A percentile compares a stretch with the other conserved stretches of the same genome.
Conservation (phyloP, 768 basidiomycete species). For the Pleurotus sapidus region DNA sequence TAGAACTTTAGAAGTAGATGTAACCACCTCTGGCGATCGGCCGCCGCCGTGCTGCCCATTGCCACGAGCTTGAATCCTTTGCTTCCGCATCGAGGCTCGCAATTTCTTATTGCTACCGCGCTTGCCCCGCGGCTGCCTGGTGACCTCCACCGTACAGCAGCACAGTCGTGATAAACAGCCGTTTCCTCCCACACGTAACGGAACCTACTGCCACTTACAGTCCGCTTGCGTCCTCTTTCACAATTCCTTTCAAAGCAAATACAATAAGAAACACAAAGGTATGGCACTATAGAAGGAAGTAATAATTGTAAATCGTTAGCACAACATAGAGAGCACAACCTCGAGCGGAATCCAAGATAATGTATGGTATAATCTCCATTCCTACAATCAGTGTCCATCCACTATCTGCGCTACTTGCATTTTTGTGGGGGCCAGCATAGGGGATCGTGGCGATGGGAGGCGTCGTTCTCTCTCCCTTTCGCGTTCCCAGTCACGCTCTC, state of each 20-base stretch:
- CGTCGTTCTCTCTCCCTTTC: conserved; percentile 10
- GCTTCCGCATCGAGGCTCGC: conserved; percentile 1
- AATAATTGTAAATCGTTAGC: conserved; percentile 3
- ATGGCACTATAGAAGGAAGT: background rate
- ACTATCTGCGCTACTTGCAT: conserved; percentile 41
- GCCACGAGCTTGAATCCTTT: conserved; percentile 2
- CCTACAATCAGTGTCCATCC: conserved; percentile 29
- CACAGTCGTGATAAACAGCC: background rate
- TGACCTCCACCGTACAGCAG: background rate
- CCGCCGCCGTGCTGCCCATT: background rate
- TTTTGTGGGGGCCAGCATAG: conserved; percentile 32
- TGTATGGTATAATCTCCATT: background rate
- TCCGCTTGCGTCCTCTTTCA: background rate
- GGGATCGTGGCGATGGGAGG: conserved; percentile 11
- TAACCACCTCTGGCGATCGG: background rate
- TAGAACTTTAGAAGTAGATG: background rate
- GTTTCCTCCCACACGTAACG: conserved; percentile 1
- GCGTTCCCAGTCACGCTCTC: conserved; percentile 25
- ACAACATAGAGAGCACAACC: background rate
- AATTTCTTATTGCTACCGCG: conserved; percentile 5
- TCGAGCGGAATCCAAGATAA: background rate
- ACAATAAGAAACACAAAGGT: background rate
- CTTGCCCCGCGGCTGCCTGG: conserved; percentile 5
- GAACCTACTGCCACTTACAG: background rate
- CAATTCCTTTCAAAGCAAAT: conserved; percentile 2